Percentiles rank a stretch among this genome's conserved stretches.
Evolutionary conservation across 2,329 filamentous ascomycete species (phyloP).

Genomic region (Corinectria fuckeliana): DNA sequence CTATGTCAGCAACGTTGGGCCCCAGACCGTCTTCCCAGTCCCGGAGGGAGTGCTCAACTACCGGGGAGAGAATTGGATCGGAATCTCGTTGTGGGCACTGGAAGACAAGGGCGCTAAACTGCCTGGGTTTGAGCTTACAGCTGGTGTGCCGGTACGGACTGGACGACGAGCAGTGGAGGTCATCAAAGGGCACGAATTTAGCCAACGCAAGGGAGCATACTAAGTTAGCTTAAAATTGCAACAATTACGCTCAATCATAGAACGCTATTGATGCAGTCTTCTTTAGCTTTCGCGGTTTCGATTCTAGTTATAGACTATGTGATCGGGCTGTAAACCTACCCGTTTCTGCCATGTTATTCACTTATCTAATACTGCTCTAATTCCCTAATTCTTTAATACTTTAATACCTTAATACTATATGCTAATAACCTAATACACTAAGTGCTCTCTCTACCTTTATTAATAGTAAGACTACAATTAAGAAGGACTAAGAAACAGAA

Average conservation of each 20-base stretch:
- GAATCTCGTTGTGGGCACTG: constrained; percentile 72
- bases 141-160: constrained; percentile 58
- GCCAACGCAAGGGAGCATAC: constrained; percentile 57
- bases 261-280: too few species aligned
- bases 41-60: constrained; percentile 77
- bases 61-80: constrained; percentile 72
- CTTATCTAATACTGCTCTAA: too few species aligned
- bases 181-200: constrained; percentile 54
- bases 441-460: too few species aligned
- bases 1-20: constrained; percentile 73
- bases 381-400: too few species aligned
- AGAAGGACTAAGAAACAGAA: too few species aligned
- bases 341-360: too few species aligned
- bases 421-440: too few species aligned
- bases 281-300: too few species aligned
- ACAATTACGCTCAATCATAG: neutral
- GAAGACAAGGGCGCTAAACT: constrained; percentile 63
- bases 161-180: constrained; percentile 53
- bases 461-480: too few species aligned
- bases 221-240: constrained; percentile 32
- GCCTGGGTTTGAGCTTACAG: constrained; percentile 56
- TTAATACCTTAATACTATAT: too few species aligned
- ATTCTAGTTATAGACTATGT: too few species aligned
- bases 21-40: constrained; percentile 74
- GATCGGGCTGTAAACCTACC: too few species aligned